Base-by-base conservation (phyloP, 176 grass and related monocot species). In the Phyllostachys edulis region DNA sequence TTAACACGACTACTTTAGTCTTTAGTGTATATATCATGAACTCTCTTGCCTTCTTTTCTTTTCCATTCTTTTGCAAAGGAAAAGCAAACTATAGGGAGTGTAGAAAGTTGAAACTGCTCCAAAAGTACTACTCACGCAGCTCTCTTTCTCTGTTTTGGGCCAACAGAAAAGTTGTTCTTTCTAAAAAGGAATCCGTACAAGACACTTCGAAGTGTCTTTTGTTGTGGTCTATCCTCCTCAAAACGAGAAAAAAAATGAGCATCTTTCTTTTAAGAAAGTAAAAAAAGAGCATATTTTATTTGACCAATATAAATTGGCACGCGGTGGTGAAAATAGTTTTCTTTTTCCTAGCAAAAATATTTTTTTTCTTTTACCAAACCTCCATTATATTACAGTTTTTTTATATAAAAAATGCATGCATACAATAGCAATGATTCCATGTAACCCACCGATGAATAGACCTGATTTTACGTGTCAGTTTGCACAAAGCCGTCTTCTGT, bases 191-290 rank as follows among this genome's bases (percentile, higher is more conserved):
- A 63, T 63, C 80, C 68, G 20, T 62, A 73, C 2, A 51, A 23
- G 66, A 71, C 51, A 62, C 68, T 72, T n/a, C 26, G 1, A 45
- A 82, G 67, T 15, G 67, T n/a, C 52, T 82, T 72, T 32, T 60
- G 26, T 36, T 82, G 67, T 9, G 38, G 40, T 3, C 71, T 72
- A 71, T 46, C 39, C 80, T 3, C 17, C 39, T 7, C 3, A 8
- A 71, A 61, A 52, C 46, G 18, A 8, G 5, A 16, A 24, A 44
- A 17, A 38, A 34, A 34, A 34, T 2, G 49, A 42, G 34, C 52
- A 45, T 82, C 67, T 50, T 82, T 15, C 1, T 34, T 34, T 34
- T 2, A 34, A 34, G 32, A 34, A 34, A 34, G 32, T 34, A 34
- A 34, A 81, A 12, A 57, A 47, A 4, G 50, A 44, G 50, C 54